phyloP scores from a whole-genome alignment of 2,329 filamentous ascomycete genomes.

The Stachybotrys echinatus region DNA sequence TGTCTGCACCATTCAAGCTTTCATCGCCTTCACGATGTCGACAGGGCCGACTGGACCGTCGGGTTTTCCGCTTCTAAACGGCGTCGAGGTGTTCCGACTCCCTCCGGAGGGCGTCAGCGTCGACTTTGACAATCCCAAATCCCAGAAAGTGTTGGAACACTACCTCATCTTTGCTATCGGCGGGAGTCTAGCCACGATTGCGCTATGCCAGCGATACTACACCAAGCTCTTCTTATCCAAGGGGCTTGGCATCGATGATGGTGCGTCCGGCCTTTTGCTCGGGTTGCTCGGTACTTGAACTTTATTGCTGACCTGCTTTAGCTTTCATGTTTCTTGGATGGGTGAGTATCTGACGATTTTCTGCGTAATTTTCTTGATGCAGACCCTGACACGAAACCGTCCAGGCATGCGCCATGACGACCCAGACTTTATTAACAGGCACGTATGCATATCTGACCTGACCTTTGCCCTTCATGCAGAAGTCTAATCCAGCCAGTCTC shows the following conservation, averaged over 20 bases:
- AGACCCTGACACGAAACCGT: neutral
- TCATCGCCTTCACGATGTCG: neutral
- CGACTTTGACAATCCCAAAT: slow-evolving; percentile 21
- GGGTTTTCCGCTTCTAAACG: slow-evolving; percentile 17
- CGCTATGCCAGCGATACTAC: slow-evolving; percentile 21
- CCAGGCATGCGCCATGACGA: too few relatives aligned
- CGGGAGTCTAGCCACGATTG: slow-evolving; percentile 15
- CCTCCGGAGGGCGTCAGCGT: slow-evolving; percentile 22
- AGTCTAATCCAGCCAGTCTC: too few relatives aligned
- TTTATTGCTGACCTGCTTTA: neutral
- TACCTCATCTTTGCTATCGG: slow-evolving; percentile 20
- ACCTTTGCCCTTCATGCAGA: too few relatives aligned
- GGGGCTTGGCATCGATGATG: slow-evolving; percentile 17
- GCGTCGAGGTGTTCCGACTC: slow-evolving; percentile 15
- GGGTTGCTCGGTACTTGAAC: slow-evolving; percentile 2
- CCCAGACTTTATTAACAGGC: too few relatives aligned
- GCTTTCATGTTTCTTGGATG: slow-evolving; percentile 20
- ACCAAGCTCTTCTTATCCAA: slow-evolving; percentile 21
- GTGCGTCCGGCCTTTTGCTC: too few relatives aligned
- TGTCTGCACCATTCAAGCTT: neutral
- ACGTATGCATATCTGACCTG: too few relatives aligned
- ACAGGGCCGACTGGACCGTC: neutral
- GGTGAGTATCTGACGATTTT: slow-evolving; percentile 6
- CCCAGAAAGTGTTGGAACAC: slow-evolving; percentile 12
- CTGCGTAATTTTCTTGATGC: neutral